Base-by-base conservation (phyloP, 2,329 filamentous ascomycete species). In the Aspergillus candidus region DNA sequence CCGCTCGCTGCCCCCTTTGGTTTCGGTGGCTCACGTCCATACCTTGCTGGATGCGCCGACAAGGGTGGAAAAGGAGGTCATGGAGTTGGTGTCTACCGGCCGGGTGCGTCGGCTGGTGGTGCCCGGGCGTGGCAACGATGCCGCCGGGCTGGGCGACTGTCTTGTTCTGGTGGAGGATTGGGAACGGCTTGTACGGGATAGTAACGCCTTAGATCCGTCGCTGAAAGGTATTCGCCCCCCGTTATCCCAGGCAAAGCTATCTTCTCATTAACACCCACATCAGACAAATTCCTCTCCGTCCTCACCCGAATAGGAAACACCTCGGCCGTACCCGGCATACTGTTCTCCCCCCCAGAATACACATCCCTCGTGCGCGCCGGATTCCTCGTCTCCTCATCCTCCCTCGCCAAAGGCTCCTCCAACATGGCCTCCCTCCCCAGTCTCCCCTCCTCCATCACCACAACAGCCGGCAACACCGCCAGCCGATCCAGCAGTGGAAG, bases 21-120 rank as follows among this genome's bases (percentile, higher is more conserved):
- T 79, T 10, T 79, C 77, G 0, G 63, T 80, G 36, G 76, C 79
- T 13, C 79, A 83, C 61, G 65, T 83, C 0, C 77, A 82, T 60
- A 78, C 78, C 1, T 55, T 83, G 11, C 68, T 76, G 32, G 63
- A 69, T 15, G 76, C 76, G 2, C 73, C 78, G 4, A 83, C 80
- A 0, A 65, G 63, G n/a, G 77, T 75, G 0, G 80, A 83, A 56
- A 69, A 77, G 32, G 78, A 82, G 52, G 75, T 83, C 38, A 73
- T 75, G 12, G 68, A 75, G 17, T 60, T 82, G 29, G 62, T 76
- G 4, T 69, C 69, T 22, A 58, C 66, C 3, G 77, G 78, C 29
- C 67, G 70, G 4, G 52, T 83, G 14, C 68, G 79, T 30, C 75
- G 75, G 46, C 62, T 83, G 38, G 72, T 71, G 5, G 71, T 83